Conservation (phyloP, 176 grass and related monocot species). For the Neostapfia colusana region DNA sequence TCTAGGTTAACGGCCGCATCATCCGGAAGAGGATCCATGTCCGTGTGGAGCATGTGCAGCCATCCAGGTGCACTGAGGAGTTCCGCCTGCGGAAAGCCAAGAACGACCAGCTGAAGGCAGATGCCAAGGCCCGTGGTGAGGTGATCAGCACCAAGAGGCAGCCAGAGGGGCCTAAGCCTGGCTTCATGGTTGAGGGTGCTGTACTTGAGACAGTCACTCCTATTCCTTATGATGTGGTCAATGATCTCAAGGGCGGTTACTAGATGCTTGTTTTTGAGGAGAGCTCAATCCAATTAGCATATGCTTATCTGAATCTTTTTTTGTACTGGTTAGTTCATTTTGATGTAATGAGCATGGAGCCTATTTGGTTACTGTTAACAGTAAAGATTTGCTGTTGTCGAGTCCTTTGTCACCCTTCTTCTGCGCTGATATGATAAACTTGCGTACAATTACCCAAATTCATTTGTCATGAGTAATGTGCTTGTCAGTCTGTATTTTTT, state of each 20-base stretch:
- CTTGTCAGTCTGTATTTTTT: too few relatives aligned
- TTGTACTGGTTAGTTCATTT: slow-evolving; percentile 40
- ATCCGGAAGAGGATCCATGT: slow-evolving; percentile 92
- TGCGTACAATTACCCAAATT: too few relatives aligned
- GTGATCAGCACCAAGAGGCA: slow-evolving; percentile 94
- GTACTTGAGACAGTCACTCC: slow-evolving; percentile 80
- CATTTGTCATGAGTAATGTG: too few relatives aligned
- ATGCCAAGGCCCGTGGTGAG: slow-evolving; percentile 75
- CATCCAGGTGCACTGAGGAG: slow-evolving; percentile 77
- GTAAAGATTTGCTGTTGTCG: slow-evolving; percentile 41
- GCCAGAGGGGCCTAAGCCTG: slow-evolving; percentile 74
- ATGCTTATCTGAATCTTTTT: slow-evolving; percentile 38
- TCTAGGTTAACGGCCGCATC: slow-evolving; percentile 69
- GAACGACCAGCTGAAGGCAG: slow-evolving; percentile 82
- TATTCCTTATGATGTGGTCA: slow-evolving; percentile 95
- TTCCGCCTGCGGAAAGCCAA: slow-evolving; percentile 72
- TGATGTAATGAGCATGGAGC: slow-evolving; percentile 26
- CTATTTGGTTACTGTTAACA: slow-evolving; percentile 43
- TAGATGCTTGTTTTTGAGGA: slow-evolving; percentile 46
- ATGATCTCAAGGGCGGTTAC: slow-evolving; percentile 97
- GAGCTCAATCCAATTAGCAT: slow-evolving; percentile 16
- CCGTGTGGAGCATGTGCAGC: slow-evolving; percentile 85
- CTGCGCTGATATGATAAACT: background rate
- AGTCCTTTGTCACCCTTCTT: background rate
- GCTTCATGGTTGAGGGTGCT: slow-evolving; percentile 82